Base-by-base conservation (phyloP, 768 basidiomycete genomes). In the Sistotremastrum niveocremeum region DNA sequence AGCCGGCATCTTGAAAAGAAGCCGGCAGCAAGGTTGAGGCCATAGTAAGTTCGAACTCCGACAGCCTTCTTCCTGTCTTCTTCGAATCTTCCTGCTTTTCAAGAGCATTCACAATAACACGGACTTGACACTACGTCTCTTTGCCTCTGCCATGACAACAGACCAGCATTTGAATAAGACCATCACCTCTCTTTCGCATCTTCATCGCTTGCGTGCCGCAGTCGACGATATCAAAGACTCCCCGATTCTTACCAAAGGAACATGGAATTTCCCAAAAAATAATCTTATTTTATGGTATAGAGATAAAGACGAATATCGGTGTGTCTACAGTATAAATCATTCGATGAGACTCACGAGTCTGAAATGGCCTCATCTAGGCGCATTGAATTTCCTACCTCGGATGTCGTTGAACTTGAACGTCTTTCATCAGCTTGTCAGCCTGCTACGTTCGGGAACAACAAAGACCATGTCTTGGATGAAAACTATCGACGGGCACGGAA, bases 401-500 rank as follows among this genome's bases (percentile, higher is more conserved):
- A 43, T 4, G 46, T 39, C 4, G 48, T 46, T 6, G 45, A 52
- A 6, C 47, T 65, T 32, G 47, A 57, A n/a, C 37, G 49, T 3
- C 63, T 72, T 5, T 48, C 58, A 0, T 41, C 49, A 0, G 63
- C 64, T 1, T 71, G 70, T 49, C 51, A 65, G 4, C 66, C 62
- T 0, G 70, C 70, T 4, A 60, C 65, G 1, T 73, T 70, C 42
- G 70, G 72, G 4, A 35, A 45, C 0, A 53, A 60, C 20, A 45
- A 62, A 5, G 45, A 68, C 36, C 61, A 70, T 32, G 63, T 71
- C 0, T 49, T 65, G 3, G 71, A 73, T 49, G 67, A 70, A 41
- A 55, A 63, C 4, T 73, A 72, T 49, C 60, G 70, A 12, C 72
- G 69, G 49, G 69, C 66, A 1, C 61, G 68, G 3, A 73, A 73